Evolutionary conservation across 225 moss, liverwort and hornwort species (phyloP).

Genomic region (Thuidium tamariscinum): DNA sequence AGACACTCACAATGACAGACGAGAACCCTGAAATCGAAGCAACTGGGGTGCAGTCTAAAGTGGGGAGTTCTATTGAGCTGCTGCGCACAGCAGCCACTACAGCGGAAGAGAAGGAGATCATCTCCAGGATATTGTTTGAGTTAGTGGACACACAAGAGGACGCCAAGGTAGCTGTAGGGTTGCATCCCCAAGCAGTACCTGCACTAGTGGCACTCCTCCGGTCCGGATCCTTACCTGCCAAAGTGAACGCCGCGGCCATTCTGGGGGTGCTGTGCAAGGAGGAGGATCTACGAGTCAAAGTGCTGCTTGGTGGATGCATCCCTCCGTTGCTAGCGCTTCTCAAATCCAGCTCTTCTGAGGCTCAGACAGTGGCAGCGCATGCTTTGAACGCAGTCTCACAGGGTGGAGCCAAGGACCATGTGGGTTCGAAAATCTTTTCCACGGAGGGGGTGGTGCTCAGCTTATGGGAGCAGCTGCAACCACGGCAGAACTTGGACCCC

Average conservation of each 20-base stretch:
- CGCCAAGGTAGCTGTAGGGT: conserved; percentile 71
- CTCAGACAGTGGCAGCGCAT: conserved; percentile 88
- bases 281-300: conserved; percentile 92
- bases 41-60: conserved; percentile 48
- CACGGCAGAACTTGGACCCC: conserved; percentile 52
- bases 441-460: conserved; percentile 92
- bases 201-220: conserved; percentile 77
- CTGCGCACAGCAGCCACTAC: conserved; percentile 51
- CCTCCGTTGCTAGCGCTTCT: conserved; percentile 85
- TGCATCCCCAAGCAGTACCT: conserved; percentile 84
- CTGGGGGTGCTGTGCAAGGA: conserved; percentile 79
- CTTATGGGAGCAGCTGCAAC: conserved; percentile 91
- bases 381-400: conserved; percentile 90
- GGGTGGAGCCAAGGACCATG: conserved; percentile 90
- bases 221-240: conserved; percentile 75
- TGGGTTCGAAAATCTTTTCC: conserved; percentile 93
- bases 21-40: conserved; percentile 19
- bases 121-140: conserved; percentile 72
- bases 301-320: conserved; percentile 91
- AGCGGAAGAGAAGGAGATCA: conserved; percentile 58
- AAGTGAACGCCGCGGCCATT: conserved; percentile 82
- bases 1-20: conserved; percentile 32
- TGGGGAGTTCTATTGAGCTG: conserved; percentile 69
- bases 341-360: conserved; percentile 66
- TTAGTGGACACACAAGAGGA: conserved; percentile 69